Evolutionary conservation across 768 basidiomycete genomes (phyloP), one percentile per base, ranked within the genome.

Genomic region (Mycena rosella): DNA sequence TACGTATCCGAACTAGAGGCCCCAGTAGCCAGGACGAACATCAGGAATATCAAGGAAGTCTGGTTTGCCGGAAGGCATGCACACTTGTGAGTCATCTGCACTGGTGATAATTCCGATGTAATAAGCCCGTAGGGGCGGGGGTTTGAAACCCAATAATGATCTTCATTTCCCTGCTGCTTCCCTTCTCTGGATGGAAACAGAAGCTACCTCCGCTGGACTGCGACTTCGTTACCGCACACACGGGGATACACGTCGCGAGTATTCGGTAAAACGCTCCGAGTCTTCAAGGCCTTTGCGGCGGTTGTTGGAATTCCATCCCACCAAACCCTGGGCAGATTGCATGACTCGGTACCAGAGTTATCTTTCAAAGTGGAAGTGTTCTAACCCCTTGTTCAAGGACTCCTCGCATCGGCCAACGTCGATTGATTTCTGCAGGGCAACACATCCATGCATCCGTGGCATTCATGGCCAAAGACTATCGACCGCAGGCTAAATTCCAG

Each of bases 141-240:
- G 72, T 17, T 64, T 66, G 54, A 45, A 63, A 26, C 48, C 47
- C 11, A 67, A 72, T 22, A 29, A 40, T 11, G 52, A 58, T 11
- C 56, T 57, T 32, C 54, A 63, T 11, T 59, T 65, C 5, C 67
- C 71, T 32, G 67, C 60, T 7, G 62, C 71, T 36, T 74, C 79
- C 1, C 56, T 79, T 2, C 24, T 77, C 11, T 80, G 79, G 79
- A 80, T 80, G 79, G 73, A 75, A 54, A 72, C 68, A 20, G 78
- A 80, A 59, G 80, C 79, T 1, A 15, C 56, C 10, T 62, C 52
- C 1, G 58, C 27, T 14, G 80, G 80, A 36, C 74, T 81, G 2
- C 62, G 54, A 3, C 67, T 81, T 49, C 54, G 69, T 10, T 72
- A 49, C 7, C 49, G 55, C 2, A 20, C 40, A 18, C 53, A 36